Conservation (phyloP, 306 rosid species). For the Morella rubra region DNA sequence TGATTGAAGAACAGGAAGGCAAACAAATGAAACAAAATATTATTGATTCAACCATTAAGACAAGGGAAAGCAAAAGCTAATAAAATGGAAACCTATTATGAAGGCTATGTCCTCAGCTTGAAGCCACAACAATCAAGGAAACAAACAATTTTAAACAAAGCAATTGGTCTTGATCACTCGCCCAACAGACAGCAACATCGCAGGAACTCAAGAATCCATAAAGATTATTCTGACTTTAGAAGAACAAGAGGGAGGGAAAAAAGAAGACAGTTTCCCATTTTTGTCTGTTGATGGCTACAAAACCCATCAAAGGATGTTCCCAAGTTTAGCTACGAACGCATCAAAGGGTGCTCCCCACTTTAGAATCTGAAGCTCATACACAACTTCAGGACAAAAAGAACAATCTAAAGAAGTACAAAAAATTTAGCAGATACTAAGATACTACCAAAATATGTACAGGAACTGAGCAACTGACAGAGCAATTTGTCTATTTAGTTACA, state of each 20-base stretch:
- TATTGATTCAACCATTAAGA: not conserved
- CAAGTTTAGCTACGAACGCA: not conserved
- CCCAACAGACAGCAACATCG: not conserved
- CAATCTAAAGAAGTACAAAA: not conserved
- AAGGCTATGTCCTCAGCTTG: not conserved
- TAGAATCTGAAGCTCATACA: not conserved
- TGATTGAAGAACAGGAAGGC: slow-evolving; percentile 9
- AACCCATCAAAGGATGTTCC: no score
- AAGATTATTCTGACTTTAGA: not conserved
- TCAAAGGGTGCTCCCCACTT: not conserved
- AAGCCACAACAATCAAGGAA: not conserved
- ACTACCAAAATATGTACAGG: not conserved
- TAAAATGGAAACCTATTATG: not conserved
- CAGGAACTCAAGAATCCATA: not conserved
- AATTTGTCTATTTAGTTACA: not conserved
- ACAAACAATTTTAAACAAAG: not conserved
- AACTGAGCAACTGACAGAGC: slow-evolving; percentile 7
- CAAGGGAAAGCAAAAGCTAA: not conserved
- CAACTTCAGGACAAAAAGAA: not conserved
- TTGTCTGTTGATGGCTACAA: no score
- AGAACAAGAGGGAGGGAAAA: no score
- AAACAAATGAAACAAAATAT: slow-evolving; percentile 1
- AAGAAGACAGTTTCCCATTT: no score
- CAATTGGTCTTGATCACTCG: not conserved
- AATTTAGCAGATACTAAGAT: not conserved